Evolutionary conservation across 2,329 filamentous ascomycete genomes (phyloP), one percentile per base, ranked within the genome.

Genomic region (Neonectria neomacrospora): DNA sequence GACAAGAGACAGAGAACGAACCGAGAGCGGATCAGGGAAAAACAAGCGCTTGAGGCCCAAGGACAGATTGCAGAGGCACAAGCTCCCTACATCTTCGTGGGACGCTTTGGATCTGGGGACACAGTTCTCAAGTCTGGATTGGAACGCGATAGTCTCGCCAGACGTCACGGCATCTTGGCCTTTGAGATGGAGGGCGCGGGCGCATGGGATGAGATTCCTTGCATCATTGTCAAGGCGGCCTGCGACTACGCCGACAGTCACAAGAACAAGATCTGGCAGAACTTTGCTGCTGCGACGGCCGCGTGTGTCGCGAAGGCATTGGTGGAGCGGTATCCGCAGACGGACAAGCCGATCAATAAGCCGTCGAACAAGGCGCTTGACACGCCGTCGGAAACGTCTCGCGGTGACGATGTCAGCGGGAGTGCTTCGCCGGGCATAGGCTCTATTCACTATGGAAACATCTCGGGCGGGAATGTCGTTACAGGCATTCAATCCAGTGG

Each of bases 31-130:
- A 26, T 58, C 1, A n/a, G 48, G 2, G 11, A 41, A 2, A 61
- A 37, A 1, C 12, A 20, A 4, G 26, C 5, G 1, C 16, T 59
- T 8, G 58, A 62, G 11, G 14, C 2, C 9, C 3, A 7, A 2
- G n/a, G 39, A 3, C 5, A 18, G n/a, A 12, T 18, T 1, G 22
- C 32, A 1, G 51, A 51, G 14, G 51, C 60, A 2, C 61, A 54
- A 22, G 41, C 14, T 2, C 68, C 66, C 0, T 30, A 11, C 0
- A 60, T 82, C 0, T 76, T 80, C 26, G 68, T 81, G 11, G 80
- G 81, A 0, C 67, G 63, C 0, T 66, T 82, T 1, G 80, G 73
- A 0, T 81, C 79, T 0, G 79, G 73, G 5, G 74, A 82, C 23
- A 71, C 58, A 1, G 76, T 82, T 1, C 73, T 82, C 57, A 80